Base-by-base conservation (phyloP, 371 early-diverging fungal species). In the Mucor mucedo region DNA sequence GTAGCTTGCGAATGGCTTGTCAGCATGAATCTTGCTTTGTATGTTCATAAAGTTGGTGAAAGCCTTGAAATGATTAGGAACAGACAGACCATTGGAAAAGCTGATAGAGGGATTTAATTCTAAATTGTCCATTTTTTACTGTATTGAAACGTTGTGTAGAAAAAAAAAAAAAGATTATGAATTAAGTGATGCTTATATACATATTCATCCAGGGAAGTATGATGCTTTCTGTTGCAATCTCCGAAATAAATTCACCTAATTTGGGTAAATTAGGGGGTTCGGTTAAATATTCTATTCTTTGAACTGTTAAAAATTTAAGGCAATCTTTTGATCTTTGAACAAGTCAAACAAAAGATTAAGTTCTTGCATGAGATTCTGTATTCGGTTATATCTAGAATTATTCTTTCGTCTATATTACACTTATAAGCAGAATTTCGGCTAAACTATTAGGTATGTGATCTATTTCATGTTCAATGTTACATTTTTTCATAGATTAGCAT, bases 1-100 rank as follows among this genome's bases (percentile, higher is more conserved):
- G 10, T 69, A 69, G 2, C 48, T 60, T 38, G 48, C 49, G 39
- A 60, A 62, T 0, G 21, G 2, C 10, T 54, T 65, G 5, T 61
- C 35, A 32, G 59, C 45, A 35, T 68, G 29, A 10, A 55, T 27
- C 2, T 58, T 41, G 7, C 40, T 21, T 42, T 58, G 62, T 4
- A 8, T 3, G 28, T 29, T 41, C 9, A 68, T 35, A 38, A 40
- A 55, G 27, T 68, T 53, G 33, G 54, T 42, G 42, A 62, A 54
- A 21, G 55, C 32, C 8, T 58, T 58, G 13, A 47, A 58, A 33
- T 47, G 38, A 2, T 47, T 4, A 13, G 35, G 8, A 3, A 58
- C 58, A 4, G 47, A 47, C 21, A 33, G 27, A 4, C 33, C 4
- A 3, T 8, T 27, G 21, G 38, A 27, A 58, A 58, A 58, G 35